Percentiles rank a stretch among this genome's conserved stretches.
phyloP scores from a whole-genome alignment of 1,284 basidiomycete genomes.

The Puccinia coronata region DNA sequence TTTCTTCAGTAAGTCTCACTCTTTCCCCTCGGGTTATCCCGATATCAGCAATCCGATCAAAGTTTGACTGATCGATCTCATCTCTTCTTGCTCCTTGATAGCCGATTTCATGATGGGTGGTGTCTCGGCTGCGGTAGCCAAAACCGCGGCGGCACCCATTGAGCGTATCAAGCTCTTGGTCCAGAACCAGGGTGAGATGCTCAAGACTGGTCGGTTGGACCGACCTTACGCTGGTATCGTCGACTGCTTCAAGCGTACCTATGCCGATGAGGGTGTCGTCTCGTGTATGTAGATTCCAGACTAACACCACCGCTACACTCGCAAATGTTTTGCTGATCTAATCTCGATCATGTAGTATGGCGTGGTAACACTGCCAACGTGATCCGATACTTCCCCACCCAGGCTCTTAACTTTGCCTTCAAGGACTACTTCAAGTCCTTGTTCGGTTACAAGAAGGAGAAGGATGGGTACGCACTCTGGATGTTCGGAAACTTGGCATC shows the following conservation, averaged over 20 bases:
- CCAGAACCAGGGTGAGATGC: conserved; percentile 76
- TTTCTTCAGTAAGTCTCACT: conserved; percentile 48
- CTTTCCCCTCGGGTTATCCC: not conserved
- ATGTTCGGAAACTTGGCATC: conserved; percentile 75
- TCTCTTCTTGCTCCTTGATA: conserved; percentile 57
- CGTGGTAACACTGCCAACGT: conserved; percentile 96
- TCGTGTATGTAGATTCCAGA: conserved; percentile 63
- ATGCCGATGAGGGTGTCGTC: conserved; percentile 83
- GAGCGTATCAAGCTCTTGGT: conserved; percentile 98
- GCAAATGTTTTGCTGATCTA: not conserved
- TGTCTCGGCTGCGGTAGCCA: conserved; percentile 79
- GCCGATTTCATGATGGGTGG: conserved; percentile 90
- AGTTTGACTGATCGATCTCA: not conserved
- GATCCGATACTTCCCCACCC: conserved; percentile 96
- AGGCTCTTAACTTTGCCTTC: conserved; percentile 85
- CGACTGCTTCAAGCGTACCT: conserved; percentile 85
- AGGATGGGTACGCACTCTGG: conserved; percentile 58
- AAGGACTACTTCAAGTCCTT: conserved; percentile 95
- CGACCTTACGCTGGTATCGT: conserved; percentile 79
- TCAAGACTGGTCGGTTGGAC: conserved; percentile 58
- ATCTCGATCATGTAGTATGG: conserved; percentile 65
- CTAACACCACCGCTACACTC: not conserved
- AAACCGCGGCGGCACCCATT: conserved; percentile 96
- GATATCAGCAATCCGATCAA: not conserved
- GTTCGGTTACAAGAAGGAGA: conserved; percentile 70